These are phyloP conservation scores for Haplosporangium sp. DNA, from an alignment of 371 early-diverging fungal genomes.

Conservation along the genomic window DNA sequence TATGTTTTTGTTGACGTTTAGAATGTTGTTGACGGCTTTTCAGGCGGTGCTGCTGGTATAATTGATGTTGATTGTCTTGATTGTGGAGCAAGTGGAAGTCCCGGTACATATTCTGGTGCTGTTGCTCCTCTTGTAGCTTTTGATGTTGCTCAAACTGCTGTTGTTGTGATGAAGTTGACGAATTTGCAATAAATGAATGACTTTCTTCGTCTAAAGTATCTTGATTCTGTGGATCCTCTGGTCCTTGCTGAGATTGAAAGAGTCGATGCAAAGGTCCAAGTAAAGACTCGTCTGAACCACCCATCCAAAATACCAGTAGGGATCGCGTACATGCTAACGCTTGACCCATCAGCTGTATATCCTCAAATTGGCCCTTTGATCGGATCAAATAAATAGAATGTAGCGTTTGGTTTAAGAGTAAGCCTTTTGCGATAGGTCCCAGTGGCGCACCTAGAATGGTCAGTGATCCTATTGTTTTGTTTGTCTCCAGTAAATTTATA, in stretches of 20 bases:
- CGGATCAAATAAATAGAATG: constrained; percentile 44
- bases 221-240: not conserved
- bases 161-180: not conserved
- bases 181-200: not conserved
- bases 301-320: constrained; percentile 52
- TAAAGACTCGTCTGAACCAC: constrained; percentile 41
- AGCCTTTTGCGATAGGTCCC: constrained; percentile 37
- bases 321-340: constrained; percentile 38
- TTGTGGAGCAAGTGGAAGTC: constrained; percentile 24
- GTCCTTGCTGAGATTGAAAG: not conserved
- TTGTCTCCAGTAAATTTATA: constrained; percentile 38
- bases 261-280: constrained; percentile 11
- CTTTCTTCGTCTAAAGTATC: not conserved
- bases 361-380: constrained; percentile 37
- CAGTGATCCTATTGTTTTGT: constrained; percentile 34
- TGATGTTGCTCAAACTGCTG: constrained; percentile 9
- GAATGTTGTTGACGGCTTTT: not conserved
- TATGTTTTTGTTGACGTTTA: not conserved
- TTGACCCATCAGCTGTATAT: constrained; percentile 46
- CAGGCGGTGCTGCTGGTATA: constrained; percentile 7
- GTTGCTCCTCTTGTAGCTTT: constrained; percentile 10
- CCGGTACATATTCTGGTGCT: constrained; percentile 26
- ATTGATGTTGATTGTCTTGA: constrained; percentile 9
- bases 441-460: constrained; percentile 37
- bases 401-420: constrained; percentile 37